These are phyloP conservation scores for Umbelopsis sp. DNA, from an alignment of 371 early-diverging fungal species.

Conservation along the genomic window DNA sequence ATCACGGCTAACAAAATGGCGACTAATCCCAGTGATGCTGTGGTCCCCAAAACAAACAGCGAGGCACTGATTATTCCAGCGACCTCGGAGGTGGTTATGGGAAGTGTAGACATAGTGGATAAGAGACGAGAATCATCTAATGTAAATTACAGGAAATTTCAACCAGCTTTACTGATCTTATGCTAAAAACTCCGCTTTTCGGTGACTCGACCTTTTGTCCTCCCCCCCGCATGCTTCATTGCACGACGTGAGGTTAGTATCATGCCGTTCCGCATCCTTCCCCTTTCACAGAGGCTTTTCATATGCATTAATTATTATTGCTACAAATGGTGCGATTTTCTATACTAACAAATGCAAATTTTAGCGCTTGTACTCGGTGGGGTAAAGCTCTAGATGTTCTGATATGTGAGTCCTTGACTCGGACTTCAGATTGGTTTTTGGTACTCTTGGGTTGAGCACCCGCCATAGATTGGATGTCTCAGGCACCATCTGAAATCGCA, in stretches of 20 bases:
- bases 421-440: background rate
- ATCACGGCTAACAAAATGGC: background rate
- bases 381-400: background rate
- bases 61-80: conserved; percentile 2
- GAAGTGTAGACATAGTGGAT: background rate
- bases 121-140: background rate
- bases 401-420: background rate
- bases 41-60: background rate
- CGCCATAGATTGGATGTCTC: conserved; percentile 1
- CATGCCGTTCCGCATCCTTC: no score
- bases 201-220: no score
- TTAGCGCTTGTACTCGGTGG: background rate
- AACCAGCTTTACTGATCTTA: no score
- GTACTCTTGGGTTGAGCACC: background rate
- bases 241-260: no score
- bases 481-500: conserved; percentile 1
- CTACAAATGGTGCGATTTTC: background rate
- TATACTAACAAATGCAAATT: background rate
- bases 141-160: conserved; percentile 1
- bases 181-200: background rate
- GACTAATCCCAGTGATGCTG: background rate
- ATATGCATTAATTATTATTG: background rate
- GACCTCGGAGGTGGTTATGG: background rate
- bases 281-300: no score
- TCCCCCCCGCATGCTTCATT: no score